Evolutionary conservation across 2,329 filamentous ascomycete species (phyloP).

Genomic region (Aspergillus sp.): DNA sequence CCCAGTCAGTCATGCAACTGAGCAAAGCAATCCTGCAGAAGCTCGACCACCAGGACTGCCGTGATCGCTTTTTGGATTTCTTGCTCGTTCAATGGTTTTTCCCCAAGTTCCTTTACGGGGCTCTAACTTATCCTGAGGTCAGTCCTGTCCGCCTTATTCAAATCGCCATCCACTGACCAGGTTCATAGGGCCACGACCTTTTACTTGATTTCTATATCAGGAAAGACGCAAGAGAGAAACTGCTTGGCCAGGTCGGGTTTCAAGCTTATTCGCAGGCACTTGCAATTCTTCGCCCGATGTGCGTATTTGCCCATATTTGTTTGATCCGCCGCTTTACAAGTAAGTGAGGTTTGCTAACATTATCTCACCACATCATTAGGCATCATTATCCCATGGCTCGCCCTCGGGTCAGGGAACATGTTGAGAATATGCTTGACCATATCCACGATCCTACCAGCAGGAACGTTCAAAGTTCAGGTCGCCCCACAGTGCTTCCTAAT

Average conservation of each 20-base stretch:
- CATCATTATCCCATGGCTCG: conserved; percentile 37
- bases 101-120: conserved; percentile 77
- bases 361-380: conserved; percentile 19
- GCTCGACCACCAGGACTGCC: conserved; percentile 66
- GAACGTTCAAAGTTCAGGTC: conserved; percentile 44
- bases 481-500: conserved; percentile 49
- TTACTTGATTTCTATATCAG: conserved; percentile 91
- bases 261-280: conserved; percentile 77
- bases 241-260: conserved; percentile 72
- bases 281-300: conserved; percentile 71
- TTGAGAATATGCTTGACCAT: conserved; percentile 40
- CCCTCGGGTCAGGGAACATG: conserved; percentile 32
- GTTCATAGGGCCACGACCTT: conserved; percentile 54
- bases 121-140: conserved; percentile 87
- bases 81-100: conserved; percentile 92
- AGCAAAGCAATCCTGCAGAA: conserved; percentile 80
- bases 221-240: conserved; percentile 79
- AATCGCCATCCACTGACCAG: conserved; percentile 29
- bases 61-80: conserved; percentile 75
- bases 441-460: conserved; percentile 10
- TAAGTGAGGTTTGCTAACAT: neutral
- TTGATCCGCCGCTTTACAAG: neutral
- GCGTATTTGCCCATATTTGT: conserved; percentile 35
- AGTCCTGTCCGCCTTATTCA: conserved; percentile 7
- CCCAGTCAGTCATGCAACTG: conserved; percentile 79